Conservation (phyloP, 495 filamentous ascomycete genomes). For the Penicillium pancosmium region DNA sequence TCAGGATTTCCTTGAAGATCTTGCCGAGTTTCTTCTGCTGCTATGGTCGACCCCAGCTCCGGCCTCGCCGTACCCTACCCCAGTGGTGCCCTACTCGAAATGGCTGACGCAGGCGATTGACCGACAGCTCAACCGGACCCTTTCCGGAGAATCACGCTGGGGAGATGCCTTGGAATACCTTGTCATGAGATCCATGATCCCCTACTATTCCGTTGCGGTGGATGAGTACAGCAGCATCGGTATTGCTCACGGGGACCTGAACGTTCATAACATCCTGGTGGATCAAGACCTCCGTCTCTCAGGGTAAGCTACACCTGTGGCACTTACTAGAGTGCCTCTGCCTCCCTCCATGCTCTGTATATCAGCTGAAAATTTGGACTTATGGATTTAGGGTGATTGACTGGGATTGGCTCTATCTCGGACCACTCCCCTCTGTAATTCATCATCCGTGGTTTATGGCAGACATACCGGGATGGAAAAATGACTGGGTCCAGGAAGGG, state of each 20-base stretch:
- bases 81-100: background rate
- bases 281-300: background rate
- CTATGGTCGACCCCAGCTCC: slow-evolving; percentile 1
- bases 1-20: background rate
- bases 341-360: too few species aligned
- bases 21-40: slow-evolving; percentile 4
- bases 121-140: background rate
- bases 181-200: slow-evolving; percentile 5
- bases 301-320: background rate
- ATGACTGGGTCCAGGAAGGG: background rate
- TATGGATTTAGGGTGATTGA: background rate
- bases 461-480: slow-evolving; percentile 2
- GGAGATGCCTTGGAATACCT: slow-evolving; percentile 2
- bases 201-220: background rate
- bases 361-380: background rate
- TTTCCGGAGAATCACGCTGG: background rate
- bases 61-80: background rate
- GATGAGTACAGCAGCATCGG: background rate
- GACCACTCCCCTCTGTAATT: background rate
- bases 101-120: background rate
- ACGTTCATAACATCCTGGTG: slow-evolving; percentile 2
- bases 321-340: background rate
- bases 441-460: slow-evolving; percentile 8
- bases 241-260: slow-evolving; percentile 3
- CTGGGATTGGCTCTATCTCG: slow-evolving; percentile 4